phyloP scores from a whole-genome alignment of 2,329 filamentous ascomycete species.

The Cadophora gregata region DNA sequence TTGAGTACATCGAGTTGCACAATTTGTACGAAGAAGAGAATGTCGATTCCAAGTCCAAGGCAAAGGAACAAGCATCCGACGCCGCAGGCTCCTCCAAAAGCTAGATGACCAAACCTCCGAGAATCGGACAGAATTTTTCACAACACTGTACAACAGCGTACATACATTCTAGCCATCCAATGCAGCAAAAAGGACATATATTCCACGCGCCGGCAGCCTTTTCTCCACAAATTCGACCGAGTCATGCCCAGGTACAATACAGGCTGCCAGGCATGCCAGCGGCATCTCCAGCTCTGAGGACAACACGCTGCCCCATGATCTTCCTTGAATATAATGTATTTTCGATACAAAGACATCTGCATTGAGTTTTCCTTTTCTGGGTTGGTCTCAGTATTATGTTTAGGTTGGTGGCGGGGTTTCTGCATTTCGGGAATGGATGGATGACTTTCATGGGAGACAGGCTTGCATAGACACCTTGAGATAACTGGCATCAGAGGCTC shows the following conservation, averaged over 20 bases:
- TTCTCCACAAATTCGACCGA: neutral
- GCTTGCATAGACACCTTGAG: conserved; percentile 9
- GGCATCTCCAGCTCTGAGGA: neutral
- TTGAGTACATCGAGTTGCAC: conserved; percentile 74
- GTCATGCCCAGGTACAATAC: neutral
- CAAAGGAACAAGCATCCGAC: conserved; percentile 32
- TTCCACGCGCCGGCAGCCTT: neutral
- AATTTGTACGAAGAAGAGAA: conserved; percentile 63
- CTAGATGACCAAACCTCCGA: conserved; percentile 14
- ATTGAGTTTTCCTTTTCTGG: conserved; percentile 17
- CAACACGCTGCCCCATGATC: neutral
- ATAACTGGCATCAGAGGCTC: conserved; percentile 4
- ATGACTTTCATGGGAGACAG: neutral
- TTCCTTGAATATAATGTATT: conserved; percentile 9
- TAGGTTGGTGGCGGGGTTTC: conserved; percentile 1
- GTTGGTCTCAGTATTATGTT: conserved; percentile 14
- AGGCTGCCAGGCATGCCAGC: neutral
- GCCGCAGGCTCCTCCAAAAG: conserved; percentile 30
- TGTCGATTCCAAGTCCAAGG: conserved; percentile 37
- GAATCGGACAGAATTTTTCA: conserved; percentile 10
- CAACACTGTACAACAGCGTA: conserved; percentile 3
- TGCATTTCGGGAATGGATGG: conserved; percentile 15
- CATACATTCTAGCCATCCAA: neutral
- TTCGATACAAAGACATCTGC: conserved; percentile 13
- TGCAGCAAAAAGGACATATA: neutral